phyloP scores from a whole-genome alignment of 129 eudicot genomes.

The Erigeron canadensis region DNA sequence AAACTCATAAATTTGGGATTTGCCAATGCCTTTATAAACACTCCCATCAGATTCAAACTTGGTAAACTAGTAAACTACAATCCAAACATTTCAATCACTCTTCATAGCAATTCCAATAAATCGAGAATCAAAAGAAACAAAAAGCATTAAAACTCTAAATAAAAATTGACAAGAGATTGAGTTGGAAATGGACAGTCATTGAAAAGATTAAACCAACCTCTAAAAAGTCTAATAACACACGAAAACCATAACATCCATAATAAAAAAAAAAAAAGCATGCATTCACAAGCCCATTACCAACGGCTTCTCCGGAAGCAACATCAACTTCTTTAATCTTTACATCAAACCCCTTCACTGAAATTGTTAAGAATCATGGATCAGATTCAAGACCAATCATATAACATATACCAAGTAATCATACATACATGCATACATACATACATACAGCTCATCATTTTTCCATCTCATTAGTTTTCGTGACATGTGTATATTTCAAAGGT shows the following conservation, averaged over 20 bases:
- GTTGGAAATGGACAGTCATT: constrained; percentile 32
- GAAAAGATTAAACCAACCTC: constrained; percentile 34
- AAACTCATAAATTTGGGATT: too few species aligned
- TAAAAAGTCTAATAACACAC: constrained; percentile 29
- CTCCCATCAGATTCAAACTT: constrained; percentile 4
- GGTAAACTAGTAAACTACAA: constrained; percentile 20
- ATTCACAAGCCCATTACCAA: constrained; percentile 19
- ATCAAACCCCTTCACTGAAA: constrained; percentile 23
- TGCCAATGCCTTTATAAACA: too few species aligned
- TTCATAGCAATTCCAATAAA: constrained; percentile 12
- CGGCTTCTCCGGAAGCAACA: constrained; percentile 13
- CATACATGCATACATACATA: too few species aligned
- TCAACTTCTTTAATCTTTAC: not conserved
- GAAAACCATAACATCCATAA: constrained; percentile 9
- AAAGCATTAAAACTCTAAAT: too few species aligned
- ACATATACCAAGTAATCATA: too few species aligned
- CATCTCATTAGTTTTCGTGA: too few species aligned
- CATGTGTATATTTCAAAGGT: too few species aligned
- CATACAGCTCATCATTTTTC: too few species aligned
- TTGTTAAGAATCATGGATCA: constrained; percentile 2
- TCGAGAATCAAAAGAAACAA: constrained; percentile 2
- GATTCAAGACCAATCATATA: not conserved
- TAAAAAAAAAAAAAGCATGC: too few species aligned
- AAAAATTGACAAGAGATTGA: constrained; percentile 19
- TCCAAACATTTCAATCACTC: constrained; percentile 18